Conservation (phyloP, 73 alveolate species). For the Tetrahymena borealis region DNA sequence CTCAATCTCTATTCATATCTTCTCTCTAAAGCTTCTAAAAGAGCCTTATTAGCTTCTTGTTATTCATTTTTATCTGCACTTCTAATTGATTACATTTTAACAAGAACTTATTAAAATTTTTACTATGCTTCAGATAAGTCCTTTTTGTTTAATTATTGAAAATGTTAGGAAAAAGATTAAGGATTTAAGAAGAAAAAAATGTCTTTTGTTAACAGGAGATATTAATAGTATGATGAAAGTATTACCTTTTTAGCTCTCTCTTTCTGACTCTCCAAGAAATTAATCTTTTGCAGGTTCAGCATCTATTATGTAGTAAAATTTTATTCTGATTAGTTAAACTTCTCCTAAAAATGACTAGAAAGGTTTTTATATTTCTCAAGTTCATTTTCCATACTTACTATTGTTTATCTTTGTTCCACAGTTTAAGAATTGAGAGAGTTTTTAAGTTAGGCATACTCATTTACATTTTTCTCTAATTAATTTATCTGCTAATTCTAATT, state of each 20-base stretch:
- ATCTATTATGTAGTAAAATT: background rate
- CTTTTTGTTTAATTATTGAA: background rate
- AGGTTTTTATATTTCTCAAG: background rate
- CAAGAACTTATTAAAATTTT: background rate
- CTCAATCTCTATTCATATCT: background rate
- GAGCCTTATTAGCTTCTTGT: background rate
- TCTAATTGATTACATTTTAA: background rate
- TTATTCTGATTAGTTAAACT: background rate
- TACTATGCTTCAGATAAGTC: background rate
- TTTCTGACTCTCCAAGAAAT: background rate
- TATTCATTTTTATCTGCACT: background rate
- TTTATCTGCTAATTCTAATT: background rate
- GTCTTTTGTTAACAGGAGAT: no score
- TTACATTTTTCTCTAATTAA: background rate
- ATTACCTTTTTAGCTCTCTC: conserved; percentile 1
- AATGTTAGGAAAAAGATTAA: no score
- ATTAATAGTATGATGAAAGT: background rate
- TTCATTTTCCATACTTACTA: background rate
- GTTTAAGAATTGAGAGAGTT: background rate
- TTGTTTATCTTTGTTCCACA: background rate
- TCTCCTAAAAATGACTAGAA: background rate
- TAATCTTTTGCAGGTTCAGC: background rate
- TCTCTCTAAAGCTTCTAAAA: background rate
- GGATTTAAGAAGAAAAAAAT: no score
- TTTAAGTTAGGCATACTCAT: background rate